These are phyloP conservation scores for Sporothrix inflata DNA, from an alignment of 2,329 filamentous ascomycete species.

Conservation along the genomic window DNA sequence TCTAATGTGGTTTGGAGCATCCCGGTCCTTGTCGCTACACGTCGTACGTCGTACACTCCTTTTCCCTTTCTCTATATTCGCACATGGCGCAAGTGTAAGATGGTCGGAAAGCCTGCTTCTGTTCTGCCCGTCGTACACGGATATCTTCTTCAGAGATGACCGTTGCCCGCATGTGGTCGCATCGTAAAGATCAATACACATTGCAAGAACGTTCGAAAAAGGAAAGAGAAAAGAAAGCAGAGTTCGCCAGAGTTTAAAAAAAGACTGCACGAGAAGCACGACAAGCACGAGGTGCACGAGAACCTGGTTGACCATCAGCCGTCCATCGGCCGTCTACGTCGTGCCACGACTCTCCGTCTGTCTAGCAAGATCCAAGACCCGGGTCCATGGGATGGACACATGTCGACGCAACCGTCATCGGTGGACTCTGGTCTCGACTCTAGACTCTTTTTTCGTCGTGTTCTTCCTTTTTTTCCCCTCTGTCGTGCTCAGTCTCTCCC, in stretches of 20 bases:
- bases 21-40: no score
- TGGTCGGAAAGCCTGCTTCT: background rate
- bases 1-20: no score
- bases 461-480: no score
- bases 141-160: background rate
- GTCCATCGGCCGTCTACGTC: no score
- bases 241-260: background rate
- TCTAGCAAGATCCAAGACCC: constrained; percentile 4
- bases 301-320: background rate
- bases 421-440: background rate
- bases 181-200: background rate
- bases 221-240: background rate
- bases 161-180: background rate
- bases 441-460: background rate
- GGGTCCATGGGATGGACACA: constrained; percentile 8
- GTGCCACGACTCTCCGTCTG: background rate
- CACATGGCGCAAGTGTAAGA: constrained; percentile 7
- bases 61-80: background rate
- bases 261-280: background rate
- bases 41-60: background rate
- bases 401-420: background rate
- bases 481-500: background rate
- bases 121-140: background rate
- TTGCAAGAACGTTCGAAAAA: background rate
- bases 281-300: no score